A percentile compares a stretch with the other conserved stretches of the same genome.
phyloP scores from a whole-genome alignment of 2,329 filamentous ascomycete genomes.

The Monosporascus sp. region DNA sequence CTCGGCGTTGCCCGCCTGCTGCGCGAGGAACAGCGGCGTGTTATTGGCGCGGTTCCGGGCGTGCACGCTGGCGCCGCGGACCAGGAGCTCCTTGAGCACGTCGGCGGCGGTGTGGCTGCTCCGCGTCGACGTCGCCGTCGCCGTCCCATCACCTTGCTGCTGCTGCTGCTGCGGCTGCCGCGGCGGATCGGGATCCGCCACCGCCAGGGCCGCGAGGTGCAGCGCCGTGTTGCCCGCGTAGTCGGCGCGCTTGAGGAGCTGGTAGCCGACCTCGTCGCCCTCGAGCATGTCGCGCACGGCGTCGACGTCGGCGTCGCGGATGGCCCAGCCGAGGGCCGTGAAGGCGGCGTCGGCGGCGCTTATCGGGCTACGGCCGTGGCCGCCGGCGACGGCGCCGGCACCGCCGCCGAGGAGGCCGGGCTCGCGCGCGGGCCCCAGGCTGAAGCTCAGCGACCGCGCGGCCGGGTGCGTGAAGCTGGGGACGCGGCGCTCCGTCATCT shows the following conservation, averaged over 20 bases:
- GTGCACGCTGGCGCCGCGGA: conserved; percentile 61
- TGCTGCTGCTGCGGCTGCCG: conserved; percentile 3
- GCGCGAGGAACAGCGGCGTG: conserved; percentile 60
- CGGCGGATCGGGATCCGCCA: conserved; percentile 10
- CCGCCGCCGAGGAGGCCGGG: conserved; percentile 38
- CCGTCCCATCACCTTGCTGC: neutral
- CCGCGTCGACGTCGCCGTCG: conserved; percentile 48
- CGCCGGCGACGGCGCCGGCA: conserved; percentile 30
- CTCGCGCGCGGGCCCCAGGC: conserved; percentile 33
- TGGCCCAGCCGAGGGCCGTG: conserved; percentile 73
- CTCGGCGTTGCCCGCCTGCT: conserved; percentile 49
- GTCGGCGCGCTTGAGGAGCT: conserved; percentile 69
- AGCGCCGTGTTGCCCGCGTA: conserved; percentile 74
- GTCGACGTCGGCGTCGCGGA: conserved; percentile 63
- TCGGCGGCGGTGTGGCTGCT: conserved; percentile 48
- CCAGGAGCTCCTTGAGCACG: conserved; percentile 55
- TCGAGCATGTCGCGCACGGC: conserved; percentile 63
- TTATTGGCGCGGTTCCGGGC: conserved; percentile 60
- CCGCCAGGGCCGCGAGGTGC: conserved; percentile 51
- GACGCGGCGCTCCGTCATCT: conserved; percentile 71
- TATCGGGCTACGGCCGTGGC: conserved; percentile 57
- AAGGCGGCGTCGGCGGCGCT: conserved; percentile 56
- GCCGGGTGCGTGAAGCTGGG: conserved; percentile 74
- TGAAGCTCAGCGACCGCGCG: conserved; percentile 15
- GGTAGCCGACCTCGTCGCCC: conserved; percentile 51